These are phyloP conservation scores for Bjerkandera adusta DNA, from an alignment of 1,284 basidiomycete genomes.

Conservation along the genomic window DNA sequence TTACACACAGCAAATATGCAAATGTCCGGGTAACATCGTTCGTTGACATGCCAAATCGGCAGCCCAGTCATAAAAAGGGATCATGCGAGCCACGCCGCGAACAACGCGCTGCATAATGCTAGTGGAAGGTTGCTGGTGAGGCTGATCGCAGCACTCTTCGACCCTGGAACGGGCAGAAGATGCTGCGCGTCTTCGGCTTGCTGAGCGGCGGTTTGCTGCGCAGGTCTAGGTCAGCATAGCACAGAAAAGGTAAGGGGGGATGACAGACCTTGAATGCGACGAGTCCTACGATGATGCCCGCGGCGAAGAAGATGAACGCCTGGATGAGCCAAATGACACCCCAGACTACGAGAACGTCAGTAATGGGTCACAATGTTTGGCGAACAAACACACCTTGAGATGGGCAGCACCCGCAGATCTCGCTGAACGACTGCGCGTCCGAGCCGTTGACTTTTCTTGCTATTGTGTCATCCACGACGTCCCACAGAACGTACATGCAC, in stretches of 20 bases:
- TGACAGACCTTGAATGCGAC: slow-evolving; percentile 77
- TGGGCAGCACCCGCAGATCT: slow-evolving; percentile 81
- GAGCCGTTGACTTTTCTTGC: slow-evolving; percentile 88
- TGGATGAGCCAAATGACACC: slow-evolving; percentile 89
- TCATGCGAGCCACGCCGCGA: too few relatives aligned
- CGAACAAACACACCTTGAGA: slow-evolving; percentile 48
- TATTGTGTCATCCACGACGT: slow-evolving; percentile 89
- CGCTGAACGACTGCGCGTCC: slow-evolving; percentile 89
- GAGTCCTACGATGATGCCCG: slow-evolving; percentile 81
- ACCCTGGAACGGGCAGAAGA: slow-evolving; percentile 66
- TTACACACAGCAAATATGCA: too few relatives aligned
- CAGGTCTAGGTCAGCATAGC: too few relatives aligned
- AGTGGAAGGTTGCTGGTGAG: too few relatives aligned
- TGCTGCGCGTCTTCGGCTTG: slow-evolving; percentile 50
- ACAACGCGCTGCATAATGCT: too few relatives aligned
- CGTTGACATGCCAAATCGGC: too few relatives aligned
- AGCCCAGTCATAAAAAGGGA: too few relatives aligned
- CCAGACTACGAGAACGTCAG: slow-evolving; percentile 55
- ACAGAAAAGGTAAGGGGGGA: neutral
- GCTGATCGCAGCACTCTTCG: slow-evolving; percentile 34
- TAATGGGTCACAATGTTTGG: neutral
- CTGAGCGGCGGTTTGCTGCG: slow-evolving; percentile 56
- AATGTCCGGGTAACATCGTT: too few relatives aligned
- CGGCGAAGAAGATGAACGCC: slow-evolving; percentile 79
- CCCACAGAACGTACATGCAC: slow-evolving; percentile 85